A percentile compares a stretch with the other conserved stretches of the same genome.
phyloP scores from a whole-genome alignment of 192 early-diverging fungal genomes.

The Dissophora ornata region DNA sequence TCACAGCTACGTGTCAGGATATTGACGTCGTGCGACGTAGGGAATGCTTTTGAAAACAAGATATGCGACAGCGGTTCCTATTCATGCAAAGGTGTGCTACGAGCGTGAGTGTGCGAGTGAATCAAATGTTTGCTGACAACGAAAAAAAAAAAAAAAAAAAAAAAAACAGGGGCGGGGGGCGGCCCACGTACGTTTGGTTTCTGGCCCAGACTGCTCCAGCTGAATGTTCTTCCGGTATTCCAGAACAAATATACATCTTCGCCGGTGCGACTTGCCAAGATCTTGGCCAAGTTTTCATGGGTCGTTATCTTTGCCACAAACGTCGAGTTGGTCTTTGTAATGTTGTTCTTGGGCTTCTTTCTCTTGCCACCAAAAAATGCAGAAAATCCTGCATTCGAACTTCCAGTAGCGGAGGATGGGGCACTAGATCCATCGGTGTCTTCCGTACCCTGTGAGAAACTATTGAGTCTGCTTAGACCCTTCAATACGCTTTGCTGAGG shows the following conservation, averaged over 20 bases:
- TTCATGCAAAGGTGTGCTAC: background rate
- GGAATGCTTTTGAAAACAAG: slow-evolving; percentile 77
- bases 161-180: slow-evolving; percentile 3
- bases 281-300: slow-evolving; percentile 75
- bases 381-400: slow-evolving; percentile 39
- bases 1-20: slow-evolving; percentile 70
- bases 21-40: slow-evolving; percentile 91
- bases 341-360: slow-evolving; percentile 70
- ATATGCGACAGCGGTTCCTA: slow-evolving; percentile 87
- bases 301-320: slow-evolving; percentile 79
- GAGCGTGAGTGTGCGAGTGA: too few species aligned
- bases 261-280: slow-evolving; percentile 63
- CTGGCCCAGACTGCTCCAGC: slow-evolving; percentile 75
- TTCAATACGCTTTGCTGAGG: slow-evolving; percentile 14
- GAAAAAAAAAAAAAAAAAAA: background rate
- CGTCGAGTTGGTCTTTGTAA: slow-evolving; percentile 79
- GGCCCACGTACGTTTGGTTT: slow-evolving; percentile 65
- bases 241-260: slow-evolving; percentile 79
- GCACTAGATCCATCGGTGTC: slow-evolving; percentile 11
- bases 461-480: slow-evolving; percentile 30
- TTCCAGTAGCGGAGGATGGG: slow-evolving; percentile 7
- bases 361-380: slow-evolving; percentile 47
- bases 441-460: slow-evolving; percentile 34
- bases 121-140: background rate
- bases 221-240: slow-evolving; percentile 77